phyloP scores from a whole-genome alignment of 192 early-diverging fungal species.

The Rhizoclosmatium globosum region DNA sequence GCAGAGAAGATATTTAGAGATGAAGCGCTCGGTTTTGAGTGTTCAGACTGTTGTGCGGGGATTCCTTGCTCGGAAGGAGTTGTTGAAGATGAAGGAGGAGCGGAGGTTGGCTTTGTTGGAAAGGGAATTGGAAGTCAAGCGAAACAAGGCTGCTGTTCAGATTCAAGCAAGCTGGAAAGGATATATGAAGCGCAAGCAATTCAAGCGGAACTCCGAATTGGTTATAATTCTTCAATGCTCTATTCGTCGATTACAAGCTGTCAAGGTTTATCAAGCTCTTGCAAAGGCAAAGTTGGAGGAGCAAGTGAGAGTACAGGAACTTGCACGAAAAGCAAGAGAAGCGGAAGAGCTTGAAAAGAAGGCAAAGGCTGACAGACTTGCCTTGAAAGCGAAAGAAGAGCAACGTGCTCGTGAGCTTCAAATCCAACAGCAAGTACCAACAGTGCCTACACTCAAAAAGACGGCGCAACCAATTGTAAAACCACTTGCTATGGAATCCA shows the following conservation, averaged over 20 bases:
- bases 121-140: no score
- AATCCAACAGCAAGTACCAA: neutral
- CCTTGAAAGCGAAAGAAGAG: constrained; percentile 89
- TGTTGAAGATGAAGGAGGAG: neutral
- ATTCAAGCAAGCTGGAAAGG: constrained; percentile 80
- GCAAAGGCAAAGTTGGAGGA: neutral
- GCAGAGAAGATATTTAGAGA: constrained; percentile 43
- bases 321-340: constrained; percentile 67
- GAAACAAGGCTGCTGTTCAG: constrained; percentile 71
- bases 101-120: neutral
- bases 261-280: neutral
- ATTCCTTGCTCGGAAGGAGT: constrained; percentile 16
- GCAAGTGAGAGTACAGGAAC: neutral
- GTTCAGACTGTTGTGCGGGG: constrained; percentile 60
- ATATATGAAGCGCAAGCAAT: constrained; percentile 64
- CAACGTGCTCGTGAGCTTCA: neutral
- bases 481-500: constrained; percentile 78
- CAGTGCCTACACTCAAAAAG: neutral
- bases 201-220: constrained; percentile 57
- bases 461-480: neutral
- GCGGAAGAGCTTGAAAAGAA: constrained; percentile 67
- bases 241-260: neutral
- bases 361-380: constrained; percentile 86
- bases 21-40: constrained; percentile 60
- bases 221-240: constrained; percentile 2